Conservation (phyloP, 306 rosid genomes). For the Parietaria judaica region DNA sequence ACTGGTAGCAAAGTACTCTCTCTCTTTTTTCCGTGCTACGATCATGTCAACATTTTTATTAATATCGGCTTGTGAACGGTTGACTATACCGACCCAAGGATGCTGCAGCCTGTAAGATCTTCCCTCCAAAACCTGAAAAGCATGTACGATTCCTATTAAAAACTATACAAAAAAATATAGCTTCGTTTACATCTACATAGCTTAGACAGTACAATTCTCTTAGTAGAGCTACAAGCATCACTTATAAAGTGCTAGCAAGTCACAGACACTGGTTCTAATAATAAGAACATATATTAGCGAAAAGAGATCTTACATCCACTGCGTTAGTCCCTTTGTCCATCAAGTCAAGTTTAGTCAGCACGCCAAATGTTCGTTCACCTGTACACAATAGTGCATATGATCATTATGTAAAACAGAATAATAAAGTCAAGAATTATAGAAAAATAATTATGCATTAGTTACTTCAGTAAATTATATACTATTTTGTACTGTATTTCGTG, state of each 20-base stretch:
- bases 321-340: conserved; percentile 98
- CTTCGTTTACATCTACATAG: not conserved
- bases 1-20: conserved; percentile 84
- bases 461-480: too few species aligned
- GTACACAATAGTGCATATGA: conserved; percentile 8
- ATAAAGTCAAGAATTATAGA: too few species aligned
- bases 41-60: conserved; percentile 90
- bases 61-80: conserved; percentile 96
- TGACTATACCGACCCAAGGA: conserved; percentile 97
- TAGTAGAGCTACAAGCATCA: not conserved
- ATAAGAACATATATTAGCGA: not conserved
- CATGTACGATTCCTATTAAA: not conserved
- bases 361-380: conserved; percentile 94
- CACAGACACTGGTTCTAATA: not conserved
- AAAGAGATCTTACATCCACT: conserved; percentile 48
- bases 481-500: too few species aligned
- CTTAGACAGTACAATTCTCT: not conserved
- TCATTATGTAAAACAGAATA: too few species aligned
- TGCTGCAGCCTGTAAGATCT: conserved; percentile 82
- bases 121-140: conserved; percentile 82
- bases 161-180: not conserved
- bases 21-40: conserved; percentile 80
- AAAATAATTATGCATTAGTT: too few species aligned
- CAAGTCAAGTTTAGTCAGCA: conserved; percentile 85
- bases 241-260: not conserved